Evolutionary conservation across 768 basidiomycete genomes (phyloP).

Genomic region (Wakefieldia striispora): DNA sequence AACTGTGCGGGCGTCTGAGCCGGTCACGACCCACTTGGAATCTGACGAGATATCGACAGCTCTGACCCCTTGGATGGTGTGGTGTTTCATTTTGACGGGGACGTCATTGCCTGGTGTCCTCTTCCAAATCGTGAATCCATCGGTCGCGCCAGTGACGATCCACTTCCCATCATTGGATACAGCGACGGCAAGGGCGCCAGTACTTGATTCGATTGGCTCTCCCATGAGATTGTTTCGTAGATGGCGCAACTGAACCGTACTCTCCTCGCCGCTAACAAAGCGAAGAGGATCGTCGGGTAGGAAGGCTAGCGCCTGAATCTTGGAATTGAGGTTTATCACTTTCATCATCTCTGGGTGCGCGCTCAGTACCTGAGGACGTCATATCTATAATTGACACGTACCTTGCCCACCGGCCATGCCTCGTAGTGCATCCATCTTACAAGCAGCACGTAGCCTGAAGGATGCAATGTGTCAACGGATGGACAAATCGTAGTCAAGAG

Average conservation of each 20-base stretch:
- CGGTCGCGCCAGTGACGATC: conserved; percentile 6
- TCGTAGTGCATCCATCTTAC: conserved; percentile 2
- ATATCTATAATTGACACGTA: not conserved
- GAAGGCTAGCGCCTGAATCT: conserved; percentile 13
- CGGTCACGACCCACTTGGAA: conserved; percentile 18
- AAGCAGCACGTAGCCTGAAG: not conserved
- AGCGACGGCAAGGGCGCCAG: conserved; percentile 5
- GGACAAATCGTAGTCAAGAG: not conserved
- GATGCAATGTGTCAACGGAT: not conserved
- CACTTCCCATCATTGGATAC: conserved; percentile 9
- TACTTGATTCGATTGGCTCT: conserved; percentile 3
- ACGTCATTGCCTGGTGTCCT: not conserved
- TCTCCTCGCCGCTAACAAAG: conserved; percentile 14
- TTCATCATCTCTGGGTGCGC: not conserved
- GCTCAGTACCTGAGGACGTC: not conserved
- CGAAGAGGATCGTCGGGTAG: not conserved
- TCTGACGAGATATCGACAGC: conserved; percentile 17
- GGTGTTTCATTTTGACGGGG: not conserved
- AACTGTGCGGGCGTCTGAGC: conserved; percentile 11
- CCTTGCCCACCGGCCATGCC: not conserved
- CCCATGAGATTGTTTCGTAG: conserved; percentile 6
- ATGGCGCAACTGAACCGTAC: conserved; percentile 5
- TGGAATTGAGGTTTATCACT: conserved; percentile 4
- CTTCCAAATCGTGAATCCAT: conserved; percentile 16
- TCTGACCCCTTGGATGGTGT: conserved; percentile 7